Conservation (phyloP, 2,329 filamentous ascomycete species). For the Dendryphion nanum region DNA sequence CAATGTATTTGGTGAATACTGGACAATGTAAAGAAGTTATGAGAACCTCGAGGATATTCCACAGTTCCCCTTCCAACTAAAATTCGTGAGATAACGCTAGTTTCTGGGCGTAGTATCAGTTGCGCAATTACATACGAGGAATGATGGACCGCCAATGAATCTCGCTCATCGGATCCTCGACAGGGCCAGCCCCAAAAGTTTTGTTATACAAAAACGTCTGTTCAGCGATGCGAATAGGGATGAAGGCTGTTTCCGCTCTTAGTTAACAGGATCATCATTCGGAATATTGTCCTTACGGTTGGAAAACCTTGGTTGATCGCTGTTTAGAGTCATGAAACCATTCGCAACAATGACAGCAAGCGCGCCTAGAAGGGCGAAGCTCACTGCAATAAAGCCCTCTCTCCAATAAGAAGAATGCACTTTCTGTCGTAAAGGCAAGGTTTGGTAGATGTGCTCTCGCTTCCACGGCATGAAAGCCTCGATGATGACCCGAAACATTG, state of each 20-base stretch:
- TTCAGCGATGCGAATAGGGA: background rate
- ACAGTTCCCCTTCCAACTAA: background rate
- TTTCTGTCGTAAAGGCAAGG: background rate
- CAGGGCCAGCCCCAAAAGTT: background rate
- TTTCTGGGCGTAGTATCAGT: background rate
- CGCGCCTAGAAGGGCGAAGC: background rate
- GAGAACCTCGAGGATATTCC: background rate
- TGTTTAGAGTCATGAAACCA: background rate
- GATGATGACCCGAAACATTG: no score
- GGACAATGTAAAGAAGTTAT: background rate
- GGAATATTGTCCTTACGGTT: background rate
- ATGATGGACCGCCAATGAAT: background rate
- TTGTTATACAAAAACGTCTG: background rate
- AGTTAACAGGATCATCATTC: no score
- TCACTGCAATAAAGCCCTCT: background rate
- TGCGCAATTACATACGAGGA: background rate
- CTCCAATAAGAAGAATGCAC: background rate
- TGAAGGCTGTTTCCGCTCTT: background rate
- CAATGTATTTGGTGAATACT: background rate
- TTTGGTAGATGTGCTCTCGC: no score
- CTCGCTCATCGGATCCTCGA: background rate
- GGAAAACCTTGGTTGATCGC: background rate
- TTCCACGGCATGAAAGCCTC: no score
- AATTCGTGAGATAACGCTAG: background rate
- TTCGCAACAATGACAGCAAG: background rate